Conservation (phyloP, 2,329 filamentous ascomycete genomes). For the Aspergillus luchuensis region DNA sequence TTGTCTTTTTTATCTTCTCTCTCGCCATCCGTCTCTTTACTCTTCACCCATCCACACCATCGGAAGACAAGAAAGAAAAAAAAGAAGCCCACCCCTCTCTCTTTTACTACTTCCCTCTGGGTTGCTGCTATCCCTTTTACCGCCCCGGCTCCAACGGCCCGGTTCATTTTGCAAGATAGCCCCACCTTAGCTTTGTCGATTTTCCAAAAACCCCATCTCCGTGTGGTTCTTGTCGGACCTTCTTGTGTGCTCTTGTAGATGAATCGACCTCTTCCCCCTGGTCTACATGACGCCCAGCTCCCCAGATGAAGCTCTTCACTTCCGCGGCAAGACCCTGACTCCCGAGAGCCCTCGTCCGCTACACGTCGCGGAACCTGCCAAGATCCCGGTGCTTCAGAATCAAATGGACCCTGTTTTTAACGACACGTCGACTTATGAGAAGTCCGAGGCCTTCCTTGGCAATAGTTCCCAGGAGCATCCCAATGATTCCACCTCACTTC, state of each 20-base stretch:
- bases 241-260: conserved; percentile 37
- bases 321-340: conserved; percentile 66
- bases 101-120: conserved; percentile 10
- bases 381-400: conserved; percentile 69
- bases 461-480: conserved; percentile 17
- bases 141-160: conserved; percentile 24
- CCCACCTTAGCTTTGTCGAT: conserved; percentile 42
- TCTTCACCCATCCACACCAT: not conserved
- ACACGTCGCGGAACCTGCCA: conserved; percentile 67
- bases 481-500: conserved; percentile 2
- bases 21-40: not conserved
- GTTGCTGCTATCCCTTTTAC: conserved; percentile 13
- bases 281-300: conserved; percentile 58
- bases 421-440: conserved; percentile 63
- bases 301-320: conserved; percentile 55
- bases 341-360: conserved; percentile 72
- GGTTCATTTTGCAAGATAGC: conserved; percentile 35
- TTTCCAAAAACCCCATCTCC: conserved; percentile 32
- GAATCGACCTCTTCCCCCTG: conserved; percentile 41
- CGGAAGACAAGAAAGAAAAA: no score
- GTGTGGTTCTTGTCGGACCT: conserved; percentile 15
- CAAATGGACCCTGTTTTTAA: conserved; percentile 73
- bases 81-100: conserved; percentile 2
- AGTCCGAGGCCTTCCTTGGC: conserved; percentile 35
- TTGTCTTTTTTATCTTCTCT: not conserved